Evolutionary conservation across 1,139 yeast genomes (phyloP).

Genomic region (Hanseniaspora uvarum): DNA sequence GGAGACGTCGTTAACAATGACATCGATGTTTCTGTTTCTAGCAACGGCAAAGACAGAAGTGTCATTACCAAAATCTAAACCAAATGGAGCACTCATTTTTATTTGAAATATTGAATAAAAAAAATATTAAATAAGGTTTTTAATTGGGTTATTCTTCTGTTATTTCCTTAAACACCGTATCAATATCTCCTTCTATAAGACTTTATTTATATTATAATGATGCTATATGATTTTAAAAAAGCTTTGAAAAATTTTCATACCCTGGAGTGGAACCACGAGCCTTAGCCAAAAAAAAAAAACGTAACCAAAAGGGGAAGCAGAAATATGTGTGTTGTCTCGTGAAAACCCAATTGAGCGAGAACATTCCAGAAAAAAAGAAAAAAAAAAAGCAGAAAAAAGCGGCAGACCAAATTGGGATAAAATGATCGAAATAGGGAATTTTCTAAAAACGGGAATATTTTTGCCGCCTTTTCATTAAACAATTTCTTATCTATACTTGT

Average conservation of each 20-base stretch:
- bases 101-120: not conserved
- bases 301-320: not conserved
- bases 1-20: constrained; percentile 95
- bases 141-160: not conserved
- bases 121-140: not conserved
- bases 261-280: not conserved
- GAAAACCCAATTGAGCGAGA: not conserved
- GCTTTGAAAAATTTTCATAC: not conserved
- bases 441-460: not conserved
- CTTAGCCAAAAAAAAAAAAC: not conserved
- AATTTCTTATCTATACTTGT: not conserved
- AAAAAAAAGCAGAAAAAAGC: not conserved
- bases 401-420: not conserved
- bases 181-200: no score
- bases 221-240: not conserved
- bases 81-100: constrained; percentile 79
- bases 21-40: constrained; percentile 95
- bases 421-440: not conserved
- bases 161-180: not conserved
- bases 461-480: not conserved
- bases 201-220: no score
- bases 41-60: constrained; percentile 95
- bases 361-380: constrained; percentile 5
- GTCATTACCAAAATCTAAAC: constrained; percentile 95
- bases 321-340: not conserved